phyloP scores from a whole-genome alignment of 1,284 basidiomycete species.

The Melampsora abietis-canadensis region DNA sequence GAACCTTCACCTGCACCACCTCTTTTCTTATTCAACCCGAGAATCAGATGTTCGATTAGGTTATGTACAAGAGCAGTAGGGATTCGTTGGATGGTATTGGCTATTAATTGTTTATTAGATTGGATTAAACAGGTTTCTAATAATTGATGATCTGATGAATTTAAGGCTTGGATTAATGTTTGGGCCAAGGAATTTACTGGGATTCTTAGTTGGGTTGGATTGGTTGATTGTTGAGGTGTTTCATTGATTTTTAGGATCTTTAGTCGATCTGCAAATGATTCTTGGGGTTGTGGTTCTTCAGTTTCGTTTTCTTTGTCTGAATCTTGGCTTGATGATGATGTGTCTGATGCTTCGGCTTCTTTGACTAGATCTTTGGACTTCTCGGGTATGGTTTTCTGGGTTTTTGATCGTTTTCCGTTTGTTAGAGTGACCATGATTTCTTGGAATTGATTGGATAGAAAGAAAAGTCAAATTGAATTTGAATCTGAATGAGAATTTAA shows the following conservation, averaged over 20 bases:
- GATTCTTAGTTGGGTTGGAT: conserved; percentile 43
- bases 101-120: conserved; percentile 74
- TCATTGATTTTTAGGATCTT: conserved; percentile 11
- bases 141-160: conserved; percentile 84
- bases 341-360: no score
- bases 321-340: no score
- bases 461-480: no score
- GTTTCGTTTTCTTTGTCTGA: no score
- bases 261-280: conserved; percentile 9
- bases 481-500: no score
- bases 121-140: conserved; percentile 83
- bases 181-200: conserved; percentile 82
- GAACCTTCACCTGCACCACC: conserved; percentile 72
- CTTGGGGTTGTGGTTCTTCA: neutral
- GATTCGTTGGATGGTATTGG: conserved; percentile 80
- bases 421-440: no score
- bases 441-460: no score
- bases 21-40: conserved; percentile 74
- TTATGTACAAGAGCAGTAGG: conserved; percentile 86
- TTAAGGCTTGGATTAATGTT: conserved; percentile 91
- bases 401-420: no score
- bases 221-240: neutral
- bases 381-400: no score
- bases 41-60: conserved; percentile 81
- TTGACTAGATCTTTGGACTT: no score